Conservation (phyloP, 2,329 filamentous ascomycete genomes). For the Capronia coronata region DNA sequence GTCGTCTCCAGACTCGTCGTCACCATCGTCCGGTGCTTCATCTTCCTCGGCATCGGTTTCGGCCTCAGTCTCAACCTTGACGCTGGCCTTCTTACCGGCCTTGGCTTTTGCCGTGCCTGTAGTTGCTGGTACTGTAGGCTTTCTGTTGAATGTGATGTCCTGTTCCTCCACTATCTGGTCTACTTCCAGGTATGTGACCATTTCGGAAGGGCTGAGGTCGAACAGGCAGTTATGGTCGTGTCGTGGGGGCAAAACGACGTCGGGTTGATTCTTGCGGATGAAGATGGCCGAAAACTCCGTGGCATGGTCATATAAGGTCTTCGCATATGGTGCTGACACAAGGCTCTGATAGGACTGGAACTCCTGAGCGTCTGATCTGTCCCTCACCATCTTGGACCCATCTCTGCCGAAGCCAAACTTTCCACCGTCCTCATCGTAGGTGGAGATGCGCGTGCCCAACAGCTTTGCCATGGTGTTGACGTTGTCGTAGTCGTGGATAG, state of each 20-base stretch:
- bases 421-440: constrained; percentile 43
- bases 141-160: constrained; percentile 5
- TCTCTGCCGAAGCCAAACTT: constrained; percentile 41
- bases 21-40: not conserved
- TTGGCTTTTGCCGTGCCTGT: not conserved
- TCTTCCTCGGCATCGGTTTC: too few relatives aligned
- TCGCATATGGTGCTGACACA: constrained; percentile 38
- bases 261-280: constrained; percentile 17
- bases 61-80: not conserved
- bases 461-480: constrained; percentile 54
- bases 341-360: constrained; percentile 49
- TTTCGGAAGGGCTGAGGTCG: constrained; percentile 7
- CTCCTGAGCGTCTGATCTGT: constrained; percentile 48
- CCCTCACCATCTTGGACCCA: constrained; percentile 37
- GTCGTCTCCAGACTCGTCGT: not conserved
- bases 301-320: constrained; percentile 12
- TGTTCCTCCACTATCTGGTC: constrained; percentile 6
- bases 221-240: not conserved
- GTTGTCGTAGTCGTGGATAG: constrained; percentile 52
- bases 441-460: constrained; percentile 46
- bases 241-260: not conserved
- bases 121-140: not conserved
- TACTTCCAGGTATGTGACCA: constrained; percentile 9
- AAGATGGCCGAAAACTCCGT: constrained; percentile 19
- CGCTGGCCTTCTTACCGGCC: not conserved